Conservation (phyloP, 2,329 filamentous ascomycete species). For the Fusarium sp. region DNA sequence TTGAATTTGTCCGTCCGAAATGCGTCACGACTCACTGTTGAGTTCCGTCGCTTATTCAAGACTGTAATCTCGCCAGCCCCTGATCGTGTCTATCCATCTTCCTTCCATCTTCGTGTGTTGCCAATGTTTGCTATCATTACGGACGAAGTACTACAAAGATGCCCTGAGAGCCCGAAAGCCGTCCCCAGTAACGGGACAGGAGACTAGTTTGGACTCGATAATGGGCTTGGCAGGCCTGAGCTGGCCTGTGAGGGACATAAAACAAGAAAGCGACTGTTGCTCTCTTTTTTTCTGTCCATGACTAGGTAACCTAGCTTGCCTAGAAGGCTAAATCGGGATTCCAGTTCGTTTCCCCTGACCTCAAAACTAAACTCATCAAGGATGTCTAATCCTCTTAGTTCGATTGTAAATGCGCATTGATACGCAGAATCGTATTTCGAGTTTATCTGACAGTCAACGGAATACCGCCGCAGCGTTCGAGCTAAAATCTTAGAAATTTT, state of each 20-base stretch:
- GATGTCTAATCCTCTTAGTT: constrained; percentile 23
- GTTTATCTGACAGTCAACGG: constrained; percentile 2
- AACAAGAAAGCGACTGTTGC: background rate
- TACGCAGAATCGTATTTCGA: constrained; percentile 1
- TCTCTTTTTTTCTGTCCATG: constrained; percentile 11
- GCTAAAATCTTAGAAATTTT: constrained; percentile 20
- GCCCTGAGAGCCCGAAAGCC: constrained; percentile 1
- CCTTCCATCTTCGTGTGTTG: constrained; percentile 11
- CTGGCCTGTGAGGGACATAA: constrained; percentile 10
- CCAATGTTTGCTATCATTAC: constrained; percentile 12
- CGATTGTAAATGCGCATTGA: background rate
- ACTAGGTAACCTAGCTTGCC: background rate
- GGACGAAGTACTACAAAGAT: constrained; percentile 12
- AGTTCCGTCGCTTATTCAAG: constrained; percentile 27
- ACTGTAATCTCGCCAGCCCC: constrained; percentile 37
- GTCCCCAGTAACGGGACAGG: constrained; percentile 9
- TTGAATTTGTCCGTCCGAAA: constrained; percentile 7
- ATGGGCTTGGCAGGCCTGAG: constrained; percentile 37
- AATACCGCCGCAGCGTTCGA: constrained; percentile 11
- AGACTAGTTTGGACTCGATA: constrained; percentile 31
- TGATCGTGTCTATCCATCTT: constrained; percentile 15
- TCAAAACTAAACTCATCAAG: constrained; percentile 4
- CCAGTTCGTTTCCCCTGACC: constrained; percentile 17
- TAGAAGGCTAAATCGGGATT: constrained; percentile 12
- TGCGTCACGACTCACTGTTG: constrained; percentile 28